Evolutionary conservation across 805 yeast genomes (phyloP).

Genomic region (Yarrowia phangngaensis): DNA sequence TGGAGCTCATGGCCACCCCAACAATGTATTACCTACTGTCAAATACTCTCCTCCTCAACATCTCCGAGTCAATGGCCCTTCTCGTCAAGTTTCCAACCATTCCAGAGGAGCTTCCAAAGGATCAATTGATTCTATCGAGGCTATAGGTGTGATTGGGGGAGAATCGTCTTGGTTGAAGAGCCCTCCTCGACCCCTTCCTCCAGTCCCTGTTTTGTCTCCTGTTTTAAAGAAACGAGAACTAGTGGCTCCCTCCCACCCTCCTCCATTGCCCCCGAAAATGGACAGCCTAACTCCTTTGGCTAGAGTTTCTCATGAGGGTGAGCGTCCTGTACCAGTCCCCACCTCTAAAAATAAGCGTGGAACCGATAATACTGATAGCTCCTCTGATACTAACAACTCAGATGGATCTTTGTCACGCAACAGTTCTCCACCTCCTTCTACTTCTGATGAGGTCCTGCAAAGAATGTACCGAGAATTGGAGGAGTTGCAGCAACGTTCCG

Average conservation of each 20-base stretch:
- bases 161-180: slow-evolving; percentile 17
- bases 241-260: slow-evolving; percentile 18
- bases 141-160: slow-evolving; percentile 2
- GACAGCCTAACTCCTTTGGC: too few relatives aligned
- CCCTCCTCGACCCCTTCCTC: slow-evolving; percentile 21
- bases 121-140: not conserved
- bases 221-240: slow-evolving; percentile 2
- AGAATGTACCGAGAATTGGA: slow-evolving; percentile 33
- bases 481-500: slow-evolving; percentile 31
- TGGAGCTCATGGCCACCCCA: too few relatives aligned
- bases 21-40: too few relatives aligned
- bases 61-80: too few relatives aligned
- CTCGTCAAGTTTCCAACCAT: too few relatives aligned
- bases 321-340: too few relatives aligned
- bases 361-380: too few relatives aligned
- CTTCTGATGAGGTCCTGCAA: slow-evolving; percentile 29
- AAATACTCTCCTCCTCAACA: too few relatives aligned
- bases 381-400: not conserved
- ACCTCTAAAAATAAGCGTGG: too few relatives aligned
- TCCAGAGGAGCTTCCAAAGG: too few relatives aligned
- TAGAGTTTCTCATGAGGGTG: not conserved
- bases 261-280: slow-evolving; percentile 3
- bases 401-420: slow-evolving; percentile 9
- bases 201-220: slow-evolving; percentile 11
- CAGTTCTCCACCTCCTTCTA: slow-evolving; percentile 13